Base-by-base conservation (phyloP, 1,284 basidiomycete genomes). In the Sphaerobolus stellatus region DNA sequence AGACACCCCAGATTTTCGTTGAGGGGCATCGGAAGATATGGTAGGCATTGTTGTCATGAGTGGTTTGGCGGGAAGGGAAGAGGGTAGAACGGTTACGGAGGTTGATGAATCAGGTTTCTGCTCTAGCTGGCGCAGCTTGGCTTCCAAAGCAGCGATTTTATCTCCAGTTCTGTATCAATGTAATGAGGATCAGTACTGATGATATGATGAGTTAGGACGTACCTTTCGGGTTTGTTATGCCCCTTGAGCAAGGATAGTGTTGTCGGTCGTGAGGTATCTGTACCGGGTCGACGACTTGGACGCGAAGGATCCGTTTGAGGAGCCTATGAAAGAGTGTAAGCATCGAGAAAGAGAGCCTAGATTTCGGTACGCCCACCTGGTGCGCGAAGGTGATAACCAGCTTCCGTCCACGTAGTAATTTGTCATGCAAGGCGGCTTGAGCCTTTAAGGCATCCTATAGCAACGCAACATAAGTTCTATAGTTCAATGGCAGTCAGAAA, bases 111-210 rank as follows among this genome's bases (percentile, higher is more conserved):
- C 9, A 7, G 51, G 47, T 31, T 57, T 57, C 18, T 60, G 58
- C 61, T 84, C 82, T 81, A 97, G 83, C 59, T 91, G 82, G 8
- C 84, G 82, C 20, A 98, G 76, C 70, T 98, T 98, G 4, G 95
- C 95, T 70, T 98, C 96, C 80, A 98, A 89, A 58, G 89, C 84
- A 2, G 94, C 93, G 62, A 98, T 98, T 72, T 97, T 97, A 59
- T 86, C 86, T 47, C 83, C 77, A 1, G 91, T 94, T 54, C 92
- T 94, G 62, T 33, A 56, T 58, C 45, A 58, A 41, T 34, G 16
- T 13, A 7, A 36, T 14, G 34, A 20, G 9, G 29, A 25, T 7
- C 3, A 8, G 14, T 40, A 50, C 16, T 20, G 27, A 41, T 43
- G 36, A 46, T 31, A 33, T 25, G 29, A 38, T 33, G 41, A 11